These are phyloP conservation scores for Sesbania bispinosa DNA, from an alignment of 306 rosid genomes.

Conservation along the genomic window DNA sequence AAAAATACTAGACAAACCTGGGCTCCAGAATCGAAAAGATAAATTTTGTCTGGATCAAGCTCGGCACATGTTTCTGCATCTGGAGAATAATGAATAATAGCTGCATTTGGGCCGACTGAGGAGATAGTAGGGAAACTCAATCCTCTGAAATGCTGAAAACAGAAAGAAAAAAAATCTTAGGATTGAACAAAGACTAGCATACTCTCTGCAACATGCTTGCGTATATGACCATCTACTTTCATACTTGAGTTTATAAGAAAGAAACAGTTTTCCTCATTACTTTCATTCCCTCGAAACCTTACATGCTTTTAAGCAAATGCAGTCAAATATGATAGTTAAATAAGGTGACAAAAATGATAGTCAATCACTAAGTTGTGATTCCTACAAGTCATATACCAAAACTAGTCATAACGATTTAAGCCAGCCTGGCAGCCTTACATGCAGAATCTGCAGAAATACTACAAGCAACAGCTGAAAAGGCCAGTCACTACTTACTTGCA, in stretches of 20 bases:
- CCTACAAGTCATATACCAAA: neutral
- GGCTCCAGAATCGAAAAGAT: slow-evolving; percentile 98
- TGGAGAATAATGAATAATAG: slow-evolving; percentile 86
- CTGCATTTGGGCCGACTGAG: slow-evolving; percentile 97
- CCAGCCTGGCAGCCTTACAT: neutral
- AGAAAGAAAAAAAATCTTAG: neutral
- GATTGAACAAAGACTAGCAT: slow-evolving; percentile 19
- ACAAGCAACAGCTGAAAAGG: neutral
- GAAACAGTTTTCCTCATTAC: neutral
- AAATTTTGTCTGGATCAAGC: slow-evolving; percentile 82
- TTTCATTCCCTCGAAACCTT: neutral
- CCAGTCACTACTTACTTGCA: neutral
- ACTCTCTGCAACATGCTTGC: neutral
- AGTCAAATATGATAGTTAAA: neutral
- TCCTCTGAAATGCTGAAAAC: slow-evolving; percentile 85
- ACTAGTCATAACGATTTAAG: neutral
- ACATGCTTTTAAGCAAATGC: neutral
- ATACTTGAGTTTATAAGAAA: neutral
- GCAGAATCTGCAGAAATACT: neutral
- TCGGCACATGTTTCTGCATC: slow-evolving; percentile 79
- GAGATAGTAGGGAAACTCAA: slow-evolving; percentile 96
- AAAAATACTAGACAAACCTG: slow-evolving; percentile 55
- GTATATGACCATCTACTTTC: neutral
- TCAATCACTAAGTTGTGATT: neutral
- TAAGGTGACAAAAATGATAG: neutral